phyloP scores from a whole-genome alignment of 768 basidiomycete genomes.

The Mrakia blollopis region DNA sequence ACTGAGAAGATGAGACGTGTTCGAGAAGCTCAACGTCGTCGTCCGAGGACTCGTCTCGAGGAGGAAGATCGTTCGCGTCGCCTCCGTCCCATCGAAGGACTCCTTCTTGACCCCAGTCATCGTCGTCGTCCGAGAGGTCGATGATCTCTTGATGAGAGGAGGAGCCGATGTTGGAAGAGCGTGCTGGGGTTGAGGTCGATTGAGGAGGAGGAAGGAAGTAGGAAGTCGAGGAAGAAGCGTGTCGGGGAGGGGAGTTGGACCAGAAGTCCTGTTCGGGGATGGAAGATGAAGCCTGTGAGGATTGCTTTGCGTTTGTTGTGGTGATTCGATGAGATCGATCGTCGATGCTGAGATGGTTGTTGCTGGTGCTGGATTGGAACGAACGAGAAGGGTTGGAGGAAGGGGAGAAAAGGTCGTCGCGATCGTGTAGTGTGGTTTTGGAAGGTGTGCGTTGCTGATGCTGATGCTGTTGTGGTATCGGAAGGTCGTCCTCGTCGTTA shows the following conservation, averaged over 20 bases:
- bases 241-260: not conserved
- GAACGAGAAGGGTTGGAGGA: not conserved
- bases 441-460: not conserved
- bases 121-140: conserved; percentile 8
- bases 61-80: not conserved
- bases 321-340: not conserved
- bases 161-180: not conserved
- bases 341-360: not conserved
- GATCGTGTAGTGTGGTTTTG: not conserved
- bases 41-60: not conserved
- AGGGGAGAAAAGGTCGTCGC: not conserved
- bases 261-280: not conserved
- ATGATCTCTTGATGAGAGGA: not conserved
- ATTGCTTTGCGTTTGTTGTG: not conserved
- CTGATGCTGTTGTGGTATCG: not conserved
- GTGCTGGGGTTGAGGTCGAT: not conserved
- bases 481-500: not conserved
- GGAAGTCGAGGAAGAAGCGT: not conserved
- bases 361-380: not conserved
- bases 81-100: conserved; percentile 21
- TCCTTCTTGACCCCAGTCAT: conserved; percentile 7
- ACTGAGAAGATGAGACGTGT: not conserved
- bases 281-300: not conserved
- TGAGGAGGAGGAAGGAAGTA: not conserved
- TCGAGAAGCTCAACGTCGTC: not conserved